Base-by-base conservation (phyloP, 257 asterid species). In the Nicotiana tabacum region DNA sequence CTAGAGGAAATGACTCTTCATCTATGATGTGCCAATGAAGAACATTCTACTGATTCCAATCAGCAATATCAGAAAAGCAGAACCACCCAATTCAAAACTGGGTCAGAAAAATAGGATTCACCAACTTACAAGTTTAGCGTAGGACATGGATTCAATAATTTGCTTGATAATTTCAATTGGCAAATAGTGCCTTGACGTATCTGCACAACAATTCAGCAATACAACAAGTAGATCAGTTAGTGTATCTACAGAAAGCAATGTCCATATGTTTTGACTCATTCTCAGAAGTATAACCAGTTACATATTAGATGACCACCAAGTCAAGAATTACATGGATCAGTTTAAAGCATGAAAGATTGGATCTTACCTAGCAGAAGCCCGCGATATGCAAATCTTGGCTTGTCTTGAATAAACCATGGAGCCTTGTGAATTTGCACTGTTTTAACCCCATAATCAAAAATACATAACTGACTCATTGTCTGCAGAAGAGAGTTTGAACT, bases 11-110 rank as follows among this genome's bases (percentile, higher is more conserved):
- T 58, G 99, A 93, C 88, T 95, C 93, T 92, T 93, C 98, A 82
- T 95, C 99, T 85, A 95, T 91, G 84, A 95, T 92, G 90, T 95
- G 99, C 99, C 99, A 95, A 81, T 95, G 99, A 83, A 95, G 92
- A 85, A 95, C 97, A 88, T 95, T 95, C 99, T 93, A 91, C 92
- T 84, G 89, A 92, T 88, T 78, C 86, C 88, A 88, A 93, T 81
- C 79, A 85, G 18, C 72, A 90, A 84, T 57, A 24, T 68, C 84
- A 86, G 80, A 81, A 32, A 53, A 66, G 33, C 58, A n/a, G 0
- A 35, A 81, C 32, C 32, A 60, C 33, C 48, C 17, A 56, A 57
- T 65, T 29, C 66, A 66, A 87, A 76, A 77, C 84, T 64, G 35
- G 74, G 60, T 82, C 35, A 55, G 24, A 55, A 65, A 81, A 83